These are phyloP conservation scores for Sonneratia alba DNA, from an alignment of 345 rosid genomes.

Conservation along the genomic window DNA sequence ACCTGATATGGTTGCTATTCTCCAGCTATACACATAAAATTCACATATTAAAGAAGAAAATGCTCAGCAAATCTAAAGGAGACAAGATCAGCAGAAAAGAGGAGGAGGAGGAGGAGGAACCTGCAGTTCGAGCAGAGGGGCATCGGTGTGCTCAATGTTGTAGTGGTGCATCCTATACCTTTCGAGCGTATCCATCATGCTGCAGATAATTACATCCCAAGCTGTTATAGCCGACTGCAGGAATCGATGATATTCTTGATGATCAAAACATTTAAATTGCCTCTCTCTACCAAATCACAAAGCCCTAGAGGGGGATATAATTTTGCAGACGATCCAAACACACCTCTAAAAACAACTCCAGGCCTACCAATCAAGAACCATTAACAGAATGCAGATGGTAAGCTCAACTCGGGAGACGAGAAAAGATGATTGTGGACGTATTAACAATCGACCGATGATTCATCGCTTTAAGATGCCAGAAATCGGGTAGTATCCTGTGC, in stretches of 20 bases:
- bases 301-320: not conserved
- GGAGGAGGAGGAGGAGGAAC: constrained; percentile 15
- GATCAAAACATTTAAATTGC: too few species aligned
- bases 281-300: not conserved
- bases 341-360: too few species aligned
- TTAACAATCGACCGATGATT: not conserved
- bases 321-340: too few species aligned
- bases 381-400: not conserved
- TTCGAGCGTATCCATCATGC: constrained; percentile 38
- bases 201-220: constrained; percentile 10
- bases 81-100: not conserved
- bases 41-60: not conserved
- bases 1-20: constrained; percentile 23
- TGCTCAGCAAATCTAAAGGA: too few species aligned
- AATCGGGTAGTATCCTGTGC: not conserved
- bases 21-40: constrained; percentile 32
- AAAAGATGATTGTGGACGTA: not conserved
- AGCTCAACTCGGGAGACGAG: too few species aligned
- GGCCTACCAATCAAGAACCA: not conserved
- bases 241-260: too few species aligned
- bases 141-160: constrained; percentile 31
- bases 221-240: not conserved
- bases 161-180: constrained; percentile 40
- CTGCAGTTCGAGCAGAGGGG: constrained; percentile 52
- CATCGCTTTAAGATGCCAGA: not conserved